A percentile compares a stretch with the other conserved stretches of the same genome.
phyloP scores from a whole-genome alignment of 73 alveolate genomes.

The Tetrahymena malaccensis region DNA sequence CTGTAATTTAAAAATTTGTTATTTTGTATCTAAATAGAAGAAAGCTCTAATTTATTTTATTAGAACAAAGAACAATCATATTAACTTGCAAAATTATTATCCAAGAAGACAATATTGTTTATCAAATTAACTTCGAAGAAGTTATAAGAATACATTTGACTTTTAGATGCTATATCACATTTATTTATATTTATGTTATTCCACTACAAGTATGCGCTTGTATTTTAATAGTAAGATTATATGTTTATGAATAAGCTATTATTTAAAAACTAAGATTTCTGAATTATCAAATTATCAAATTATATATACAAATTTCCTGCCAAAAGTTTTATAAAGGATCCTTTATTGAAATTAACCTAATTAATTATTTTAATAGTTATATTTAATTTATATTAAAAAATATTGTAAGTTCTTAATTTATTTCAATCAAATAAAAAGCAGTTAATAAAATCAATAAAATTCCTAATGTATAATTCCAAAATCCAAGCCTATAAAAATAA shows the following conservation, averaged over 20 bases:
- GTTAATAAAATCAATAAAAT: no score
- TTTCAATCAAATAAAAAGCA: no score
- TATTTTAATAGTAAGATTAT: background rate
- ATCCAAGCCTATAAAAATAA: no score
- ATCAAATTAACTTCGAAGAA: background rate
- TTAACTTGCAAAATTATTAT: background rate
- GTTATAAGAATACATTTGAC: background rate
- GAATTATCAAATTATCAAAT: background rate
- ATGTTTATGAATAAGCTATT: background rate
- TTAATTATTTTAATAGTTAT: no score
- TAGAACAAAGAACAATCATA: background rate
- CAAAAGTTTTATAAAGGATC: background rate
- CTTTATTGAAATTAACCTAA: background rate
- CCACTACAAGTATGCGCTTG: background rate
- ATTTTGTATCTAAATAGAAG: background rate
- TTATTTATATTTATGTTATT: background rate
- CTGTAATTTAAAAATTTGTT: background rate
- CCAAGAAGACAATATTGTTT: background rate
- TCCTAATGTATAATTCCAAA: no score
- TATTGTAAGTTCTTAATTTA: no score
- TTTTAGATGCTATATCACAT: background rate
- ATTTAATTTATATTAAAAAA: no score
- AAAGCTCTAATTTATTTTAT: background rate
- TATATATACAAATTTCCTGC: background rate
- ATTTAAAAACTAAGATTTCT: background rate